Conservation (phyloP, 345 rosid genomes). For the Psidium guajava region DNA sequence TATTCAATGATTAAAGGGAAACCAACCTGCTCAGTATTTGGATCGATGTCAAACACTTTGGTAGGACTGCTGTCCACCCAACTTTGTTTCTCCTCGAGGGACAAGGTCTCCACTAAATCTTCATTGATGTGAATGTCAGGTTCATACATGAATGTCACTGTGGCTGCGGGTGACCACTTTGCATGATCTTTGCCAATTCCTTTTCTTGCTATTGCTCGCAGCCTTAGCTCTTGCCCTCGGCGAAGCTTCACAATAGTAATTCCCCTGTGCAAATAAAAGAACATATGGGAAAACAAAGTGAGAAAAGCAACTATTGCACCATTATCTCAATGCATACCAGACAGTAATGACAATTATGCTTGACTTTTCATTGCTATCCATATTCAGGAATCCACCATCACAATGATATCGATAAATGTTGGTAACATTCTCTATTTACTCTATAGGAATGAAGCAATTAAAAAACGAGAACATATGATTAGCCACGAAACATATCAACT, state of each 20-base stretch:
- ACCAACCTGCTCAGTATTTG: slow-evolving; percentile 53
- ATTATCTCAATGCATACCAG: background rate
- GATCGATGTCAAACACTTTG: slow-evolving; percentile 68
- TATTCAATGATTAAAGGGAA: background rate
- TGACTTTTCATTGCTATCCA: background rate
- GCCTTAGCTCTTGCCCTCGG: slow-evolving; percentile 76
- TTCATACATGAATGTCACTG: slow-evolving; percentile 90
- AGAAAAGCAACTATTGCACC: background rate
- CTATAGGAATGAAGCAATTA: background rate
- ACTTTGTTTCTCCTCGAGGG: slow-evolving; percentile 55
- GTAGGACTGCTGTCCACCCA: slow-evolving; percentile 92
- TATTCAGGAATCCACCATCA: background rate
- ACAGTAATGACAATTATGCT: background rate
- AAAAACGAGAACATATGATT: background rate
- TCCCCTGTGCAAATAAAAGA: slow-evolving; percentile 42
- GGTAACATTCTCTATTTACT: background rate
- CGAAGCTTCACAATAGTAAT: slow-evolving; percentile 81
- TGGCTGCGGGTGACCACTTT: slow-evolving; percentile 99
- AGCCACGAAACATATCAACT: background rate
- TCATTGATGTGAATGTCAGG: slow-evolving; percentile 88
- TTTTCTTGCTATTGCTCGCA: slow-evolving; percentile 91
- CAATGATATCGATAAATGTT: background rate
- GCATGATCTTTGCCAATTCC: slow-evolving; percentile 98
- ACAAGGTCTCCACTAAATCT: slow-evolving; percentile 72
- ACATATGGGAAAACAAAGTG: background rate